phyloP scores from a whole-genome alignment of 768 basidiomycete genomes.

The Cystofilobasidium capitatum region DNA sequence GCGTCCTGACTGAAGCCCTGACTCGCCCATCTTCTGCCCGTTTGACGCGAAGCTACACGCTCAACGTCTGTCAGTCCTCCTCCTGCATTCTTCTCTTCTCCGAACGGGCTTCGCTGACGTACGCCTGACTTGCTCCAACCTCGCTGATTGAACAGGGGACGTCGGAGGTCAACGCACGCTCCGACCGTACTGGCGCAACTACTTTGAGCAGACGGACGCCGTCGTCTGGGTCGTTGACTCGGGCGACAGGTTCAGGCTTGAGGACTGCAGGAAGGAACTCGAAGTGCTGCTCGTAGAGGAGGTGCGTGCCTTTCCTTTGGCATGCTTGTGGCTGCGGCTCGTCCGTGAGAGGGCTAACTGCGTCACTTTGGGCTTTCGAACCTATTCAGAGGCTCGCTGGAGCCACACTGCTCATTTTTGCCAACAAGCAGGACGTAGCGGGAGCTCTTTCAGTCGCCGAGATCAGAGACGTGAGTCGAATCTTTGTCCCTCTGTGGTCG shows the following conservation, averaged over 20 bases:
- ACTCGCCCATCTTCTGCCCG: background rate
- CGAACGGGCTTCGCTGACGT: background rate
- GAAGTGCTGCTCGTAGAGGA: constrained; percentile 81
- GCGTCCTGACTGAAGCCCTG: background rate
- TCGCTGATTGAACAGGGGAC: constrained; percentile 58
- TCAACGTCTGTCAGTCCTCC: constrained; percentile 61
- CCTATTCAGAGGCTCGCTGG: constrained; percentile 68
- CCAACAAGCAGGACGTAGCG: constrained; percentile 93
- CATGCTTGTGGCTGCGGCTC: background rate
- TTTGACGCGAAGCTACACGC: constrained; percentile 49
- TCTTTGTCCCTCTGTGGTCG: background rate
- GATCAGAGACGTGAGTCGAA: constrained; percentile 62
- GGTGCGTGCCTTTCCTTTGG: constrained; percentile 46
- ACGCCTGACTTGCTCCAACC: background rate
- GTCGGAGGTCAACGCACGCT: constrained; percentile 93
- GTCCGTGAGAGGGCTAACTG: background rate
- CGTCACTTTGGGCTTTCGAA: constrained; percentile 13
- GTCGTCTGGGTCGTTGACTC: constrained; percentile 99
- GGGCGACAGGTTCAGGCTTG: constrained; percentile 76
- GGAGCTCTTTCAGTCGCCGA: constrained; percentile 73
- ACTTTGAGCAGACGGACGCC: constrained; percentile 97
- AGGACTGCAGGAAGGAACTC: constrained; percentile 80
- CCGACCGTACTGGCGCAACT: constrained; percentile 96
- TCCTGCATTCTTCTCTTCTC: constrained; percentile 3
- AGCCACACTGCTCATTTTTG: constrained; percentile 90